Evolutionary conservation across 2,329 filamentous ascomycete species (phyloP).

Genomic region (Aspergillus awamori): DNA sequence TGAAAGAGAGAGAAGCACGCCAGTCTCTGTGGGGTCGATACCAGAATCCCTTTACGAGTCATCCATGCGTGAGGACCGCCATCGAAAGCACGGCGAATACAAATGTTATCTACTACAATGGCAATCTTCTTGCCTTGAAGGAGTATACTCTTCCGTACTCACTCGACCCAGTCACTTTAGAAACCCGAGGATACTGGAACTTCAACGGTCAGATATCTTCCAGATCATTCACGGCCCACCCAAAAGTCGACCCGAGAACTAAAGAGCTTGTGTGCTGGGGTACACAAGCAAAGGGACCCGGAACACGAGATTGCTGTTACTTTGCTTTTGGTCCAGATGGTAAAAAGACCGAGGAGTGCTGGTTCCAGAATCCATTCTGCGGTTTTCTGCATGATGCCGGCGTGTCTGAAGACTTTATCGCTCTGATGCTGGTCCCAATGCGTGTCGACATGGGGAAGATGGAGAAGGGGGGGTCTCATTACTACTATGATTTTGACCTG

Average conservation of each 20-base stretch:
- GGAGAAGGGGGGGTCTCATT: too few relatives aligned
- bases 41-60: constrained; percentile 37
- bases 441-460: too few relatives aligned
- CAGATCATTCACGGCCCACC: constrained; percentile 26
- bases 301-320: too few relatives aligned
- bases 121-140: constrained; percentile 51
- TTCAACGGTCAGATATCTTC: too few relatives aligned
- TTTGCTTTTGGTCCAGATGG: too few relatives aligned
- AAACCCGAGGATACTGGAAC: constrained; percentile 32
- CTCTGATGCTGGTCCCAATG: too few relatives aligned
- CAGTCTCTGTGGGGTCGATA: constrained; percentile 4
- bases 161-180: constrained; percentile 45
- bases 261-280: constrained; percentile 48
- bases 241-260: constrained; percentile 48
- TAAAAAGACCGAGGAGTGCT: too few relatives aligned
- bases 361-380: too few relatives aligned
- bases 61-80: constrained; percentile 31
- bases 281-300: constrained; percentile 41
- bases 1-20: constrained; percentile 22
- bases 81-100: constrained; percentile 54
- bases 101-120: constrained; percentile 61
- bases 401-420: too few relatives aligned
- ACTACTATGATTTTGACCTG: too few relatives aligned
- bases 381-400: too few relatives aligned
- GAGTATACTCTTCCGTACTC: constrained; percentile 54